A percentile compares a stretch with the other conserved stretches of the same genome.
Conservation (phyloP, 108 stramenopile species). For the Cyclotella kingstonii region DNA sequence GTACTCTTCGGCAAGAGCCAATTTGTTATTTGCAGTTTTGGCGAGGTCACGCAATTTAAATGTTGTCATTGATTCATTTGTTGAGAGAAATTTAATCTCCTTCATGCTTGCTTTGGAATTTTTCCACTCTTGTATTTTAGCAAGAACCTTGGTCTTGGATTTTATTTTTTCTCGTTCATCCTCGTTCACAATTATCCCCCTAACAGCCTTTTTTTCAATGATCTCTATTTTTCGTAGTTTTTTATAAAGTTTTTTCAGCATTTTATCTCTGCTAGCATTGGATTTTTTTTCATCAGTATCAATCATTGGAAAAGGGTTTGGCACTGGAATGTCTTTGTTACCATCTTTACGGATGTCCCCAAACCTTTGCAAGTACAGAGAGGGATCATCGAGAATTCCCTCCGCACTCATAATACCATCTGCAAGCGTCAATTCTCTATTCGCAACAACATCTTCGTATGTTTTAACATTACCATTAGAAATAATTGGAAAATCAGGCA, state of each 20-base stretch:
- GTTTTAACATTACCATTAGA: conserved; percentile 89
- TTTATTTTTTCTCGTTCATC: conserved; percentile 54
- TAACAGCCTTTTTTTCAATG: conserved; percentile 45
- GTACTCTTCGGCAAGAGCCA: conserved; percentile 77
- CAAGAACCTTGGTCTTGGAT: conserved; percentile 38
- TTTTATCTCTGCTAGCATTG: conserved; percentile 9
- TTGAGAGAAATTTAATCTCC: no score
- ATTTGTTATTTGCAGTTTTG: conserved; percentile 32
- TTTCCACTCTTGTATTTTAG: conserved; percentile 22
- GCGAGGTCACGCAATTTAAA: conserved; percentile 49
- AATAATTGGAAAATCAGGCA: conserved; percentile 64
- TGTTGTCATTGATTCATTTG: no score
- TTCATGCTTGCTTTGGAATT: background rate
- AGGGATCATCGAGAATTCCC: conserved; percentile 90
- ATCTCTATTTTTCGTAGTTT: conserved; percentile 63
- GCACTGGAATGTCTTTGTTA: conserved; percentile 11
- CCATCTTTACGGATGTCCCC: conserved; percentile 37
- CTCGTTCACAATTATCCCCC: conserved; percentile 33
- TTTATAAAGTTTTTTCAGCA: conserved; percentile 48
- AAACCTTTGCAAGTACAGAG: conserved; percentile 67
- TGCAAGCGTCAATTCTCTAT: conserved; percentile 65
- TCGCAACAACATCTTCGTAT: conserved; percentile 73
- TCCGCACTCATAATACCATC: conserved; percentile 94
- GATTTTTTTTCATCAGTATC: conserved; percentile 2
- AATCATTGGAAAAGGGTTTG: conserved; percentile 28